Evolutionary conservation across 2,329 filamentous ascomycete genomes (phyloP).

Genomic region (Karstenula rhodostoma): DNA sequence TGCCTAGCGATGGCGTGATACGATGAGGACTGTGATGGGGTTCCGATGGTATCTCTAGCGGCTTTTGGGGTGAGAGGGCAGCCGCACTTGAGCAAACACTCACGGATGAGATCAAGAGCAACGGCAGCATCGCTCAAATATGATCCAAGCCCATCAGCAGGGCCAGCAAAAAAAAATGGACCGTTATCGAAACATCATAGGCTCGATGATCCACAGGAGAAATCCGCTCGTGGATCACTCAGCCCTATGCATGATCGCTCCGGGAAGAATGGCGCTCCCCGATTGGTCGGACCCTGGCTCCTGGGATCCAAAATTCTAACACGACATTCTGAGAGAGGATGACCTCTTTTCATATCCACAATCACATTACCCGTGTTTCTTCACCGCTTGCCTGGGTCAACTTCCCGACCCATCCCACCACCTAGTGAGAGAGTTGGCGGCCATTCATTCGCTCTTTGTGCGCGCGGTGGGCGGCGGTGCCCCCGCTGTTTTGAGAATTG

Average conservation of each 20-base stretch:
- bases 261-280: conserved; percentile 20
- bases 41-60: neutral
- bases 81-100: neutral
- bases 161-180: neutral
- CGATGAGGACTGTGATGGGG: conserved; percentile 21
- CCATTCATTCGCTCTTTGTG: conserved; percentile 2
- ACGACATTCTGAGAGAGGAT: conserved; percentile 23
- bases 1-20: conserved; percentile 11
- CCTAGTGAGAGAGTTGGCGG: neutral
- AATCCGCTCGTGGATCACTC: conserved; percentile 10
- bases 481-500: conserved; percentile 5
- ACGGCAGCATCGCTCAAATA: neutral
- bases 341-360: conserved; percentile 10
- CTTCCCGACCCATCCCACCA: conserved; percentile 2
- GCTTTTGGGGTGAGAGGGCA: neutral
- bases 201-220: conserved; percentile 3
- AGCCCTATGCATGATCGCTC: conserved; percentile 12
- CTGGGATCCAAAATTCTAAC: conserved; percentile 12
- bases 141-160: neutral
- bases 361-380: neutral
- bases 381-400: conserved; percentile 6
- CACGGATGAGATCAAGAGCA: neutral
- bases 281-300: conserved; percentile 23
- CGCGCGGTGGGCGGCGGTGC: conserved; percentile 8
- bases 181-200: conserved; percentile 2